Evolutionary conservation across 1,284 basidiomycete species (phyloP), one percentile per base, ranked within the genome.

Genomic region (Inonotus hispidus): DNA sequence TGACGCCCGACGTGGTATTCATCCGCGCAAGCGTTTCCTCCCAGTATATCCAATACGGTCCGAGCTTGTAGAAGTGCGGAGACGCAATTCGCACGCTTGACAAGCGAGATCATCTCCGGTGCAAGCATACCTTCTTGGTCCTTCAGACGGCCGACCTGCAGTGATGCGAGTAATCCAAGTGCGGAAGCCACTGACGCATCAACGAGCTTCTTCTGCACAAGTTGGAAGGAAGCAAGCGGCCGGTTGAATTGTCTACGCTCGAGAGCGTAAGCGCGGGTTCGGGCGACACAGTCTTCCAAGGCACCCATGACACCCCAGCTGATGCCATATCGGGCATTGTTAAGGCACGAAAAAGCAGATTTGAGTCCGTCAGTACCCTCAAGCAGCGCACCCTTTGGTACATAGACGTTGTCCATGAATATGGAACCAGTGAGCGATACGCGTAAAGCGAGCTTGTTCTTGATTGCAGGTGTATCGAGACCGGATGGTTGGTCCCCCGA

Each of bases 31-130:
- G 93, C 93, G 72, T 96, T 96, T 1, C 94, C 94, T 23, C 95
- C 95, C 46, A 96, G 78, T 52, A 96, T 88, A 71, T 98, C 93
- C 66, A 98, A 76, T 55, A 98, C 77, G 58, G 82, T 77, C 27
- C 95, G 79, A 21, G 89, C 75, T 67, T 96, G 92, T 67, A 89
- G 78, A 54, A 97, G 75, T 0, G 95, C 95, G 76, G 95, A 95
- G 19, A 92, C 92, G 70, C 94, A 96, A 70, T 98, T 98, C 72
- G 98, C 98, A 66, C 93, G 83, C 81, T 99, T 99, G 65, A 98
- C 83, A 69, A 98, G 79, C 66, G 91, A 95, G 65, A 99, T 82
- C 94, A 96, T 96, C 74, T 98, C 95, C 1, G 96, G 90, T 21
- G 88, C 84, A 70, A 90, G 80, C 66, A 79, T 80, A 21, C 41